phyloP scores from a whole-genome alignment of 2,329 filamentous ascomycete species.

The Aspergillus caelatus region DNA sequence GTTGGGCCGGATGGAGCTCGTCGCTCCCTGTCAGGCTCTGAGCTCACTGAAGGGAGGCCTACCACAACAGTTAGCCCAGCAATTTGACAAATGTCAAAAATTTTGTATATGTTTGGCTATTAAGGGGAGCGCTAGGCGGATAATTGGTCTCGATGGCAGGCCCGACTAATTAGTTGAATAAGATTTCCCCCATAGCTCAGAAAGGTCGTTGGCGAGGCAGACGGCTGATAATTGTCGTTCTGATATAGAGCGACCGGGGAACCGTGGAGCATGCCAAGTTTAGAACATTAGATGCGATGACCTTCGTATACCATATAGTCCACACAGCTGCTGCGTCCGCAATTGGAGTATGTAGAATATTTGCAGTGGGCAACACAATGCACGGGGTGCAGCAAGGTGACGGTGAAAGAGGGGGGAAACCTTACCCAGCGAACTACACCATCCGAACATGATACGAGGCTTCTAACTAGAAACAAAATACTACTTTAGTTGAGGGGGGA shows the following conservation, averaged over 20 bases:
- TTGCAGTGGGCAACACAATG: background rate
- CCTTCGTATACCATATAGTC: background rate
- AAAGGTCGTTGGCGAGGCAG: background rate
- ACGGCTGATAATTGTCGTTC: background rate
- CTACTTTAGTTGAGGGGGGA: background rate
- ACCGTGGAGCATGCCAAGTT: background rate
- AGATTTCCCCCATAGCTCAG: background rate
- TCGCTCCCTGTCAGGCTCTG: constrained; percentile 47
- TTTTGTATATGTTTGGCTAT: background rate
- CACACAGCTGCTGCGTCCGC: background rate
- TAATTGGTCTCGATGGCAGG: background rate
- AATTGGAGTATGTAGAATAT: constrained; percentile 2
- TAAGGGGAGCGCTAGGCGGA: background rate
- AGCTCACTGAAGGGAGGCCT: constrained; percentile 36
- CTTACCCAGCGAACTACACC: constrained; percentile 37
- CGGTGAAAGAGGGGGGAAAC: constrained; percentile 7
- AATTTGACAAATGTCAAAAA: background rate
- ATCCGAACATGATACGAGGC: constrained; percentile 35
- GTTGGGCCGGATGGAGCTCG: constrained; percentile 53
- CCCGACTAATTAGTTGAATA: background rate
- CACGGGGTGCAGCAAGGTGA: background rate
- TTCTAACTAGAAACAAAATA: background rate
- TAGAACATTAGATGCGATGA: background rate
- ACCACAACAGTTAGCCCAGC: constrained; percentile 17
- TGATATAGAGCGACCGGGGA: background rate